Conservation (phyloP, 768 basidiomycete genomes). For the Russula lepida region DNA sequence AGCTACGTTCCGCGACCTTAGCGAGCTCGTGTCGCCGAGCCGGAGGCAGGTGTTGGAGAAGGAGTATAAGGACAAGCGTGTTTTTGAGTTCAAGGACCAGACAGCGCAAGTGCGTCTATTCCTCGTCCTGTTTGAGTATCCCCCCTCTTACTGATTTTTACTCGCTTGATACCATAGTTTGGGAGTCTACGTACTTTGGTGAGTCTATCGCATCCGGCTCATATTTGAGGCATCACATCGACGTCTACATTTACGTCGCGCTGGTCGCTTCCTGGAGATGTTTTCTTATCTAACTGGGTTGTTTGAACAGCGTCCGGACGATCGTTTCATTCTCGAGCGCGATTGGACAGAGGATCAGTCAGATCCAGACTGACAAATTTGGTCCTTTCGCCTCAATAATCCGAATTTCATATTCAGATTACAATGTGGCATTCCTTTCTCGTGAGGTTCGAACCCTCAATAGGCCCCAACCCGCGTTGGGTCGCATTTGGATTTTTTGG, state of each 20-base stretch:
- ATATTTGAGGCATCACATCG: not conserved
- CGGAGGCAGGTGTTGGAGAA: not conserved
- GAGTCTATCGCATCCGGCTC: not conserved
- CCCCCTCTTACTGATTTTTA: not conserved
- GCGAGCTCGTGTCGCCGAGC: not conserved
- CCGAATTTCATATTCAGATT: not conserved
- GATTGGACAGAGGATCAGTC: not conserved
- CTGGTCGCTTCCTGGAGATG: too few relatives aligned
- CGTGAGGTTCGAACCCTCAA: not conserved
- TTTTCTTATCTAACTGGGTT: not conserved
- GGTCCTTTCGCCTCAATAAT: not conserved
- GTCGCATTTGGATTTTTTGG: not conserved
- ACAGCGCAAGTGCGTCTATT: not conserved
- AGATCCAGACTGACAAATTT: not conserved
- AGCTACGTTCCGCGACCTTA: not conserved
- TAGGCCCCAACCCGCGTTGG: too few relatives aligned
- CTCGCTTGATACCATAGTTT: not conserved
- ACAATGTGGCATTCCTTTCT: not conserved
- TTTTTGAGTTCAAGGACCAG: not conserved
- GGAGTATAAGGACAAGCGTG: not conserved
- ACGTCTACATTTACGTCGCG: too few relatives aligned
- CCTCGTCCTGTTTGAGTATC: not conserved
- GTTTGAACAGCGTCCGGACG: not conserved
- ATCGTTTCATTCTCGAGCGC: not conserved
- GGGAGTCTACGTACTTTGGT: constrained; percentile 4